Evolutionary conservation across 73 alveolate species (phyloP).

Genomic region (Paramecium sexaurelia): DNA sequence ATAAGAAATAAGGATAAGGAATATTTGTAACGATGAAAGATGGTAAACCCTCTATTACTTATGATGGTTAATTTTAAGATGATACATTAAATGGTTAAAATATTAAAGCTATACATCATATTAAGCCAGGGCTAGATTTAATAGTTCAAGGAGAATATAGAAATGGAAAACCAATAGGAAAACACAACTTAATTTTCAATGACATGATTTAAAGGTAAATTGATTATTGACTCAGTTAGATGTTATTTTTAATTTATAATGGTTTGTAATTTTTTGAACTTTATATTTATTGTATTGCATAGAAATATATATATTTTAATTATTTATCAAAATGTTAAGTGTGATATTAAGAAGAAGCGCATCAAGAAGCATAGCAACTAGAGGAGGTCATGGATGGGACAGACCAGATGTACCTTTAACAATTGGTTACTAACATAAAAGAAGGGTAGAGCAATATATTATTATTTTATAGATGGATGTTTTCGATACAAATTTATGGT

Average conservation of each 20-base stretch:
- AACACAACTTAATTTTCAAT: not conserved
- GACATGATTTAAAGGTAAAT: not conserved
- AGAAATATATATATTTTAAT: not conserved
- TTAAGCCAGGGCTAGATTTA: not conserved
- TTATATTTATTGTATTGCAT: not conserved
- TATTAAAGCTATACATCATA: not conserved
- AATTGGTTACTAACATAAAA: not conserved
- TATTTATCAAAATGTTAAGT: not conserved
- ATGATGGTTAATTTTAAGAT: not conserved
- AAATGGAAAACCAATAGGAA: not conserved
- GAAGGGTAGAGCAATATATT: not conserved
- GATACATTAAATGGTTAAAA: not conserved
- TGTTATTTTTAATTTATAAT: not conserved
- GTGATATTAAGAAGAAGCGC: not conserved
- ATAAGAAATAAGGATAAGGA: slow-evolving; percentile 65
- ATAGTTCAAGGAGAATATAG: not conserved
- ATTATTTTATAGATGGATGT: slow-evolving; percentile 40
- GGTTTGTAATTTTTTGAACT: not conserved
- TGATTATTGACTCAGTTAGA: not conserved
- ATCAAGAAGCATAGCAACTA: slow-evolving; percentile 4
- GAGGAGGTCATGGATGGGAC: slow-evolving; percentile 73
- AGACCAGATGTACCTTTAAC: slow-evolving; percentile 67
- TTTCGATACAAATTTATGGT: slow-evolving; percentile 64
- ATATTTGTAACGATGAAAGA: slow-evolving; percentile 25
- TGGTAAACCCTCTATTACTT: not conserved